Conservation (phyloP, 192 early-diverging fungal genomes). For the Podila minutissima region DNA sequence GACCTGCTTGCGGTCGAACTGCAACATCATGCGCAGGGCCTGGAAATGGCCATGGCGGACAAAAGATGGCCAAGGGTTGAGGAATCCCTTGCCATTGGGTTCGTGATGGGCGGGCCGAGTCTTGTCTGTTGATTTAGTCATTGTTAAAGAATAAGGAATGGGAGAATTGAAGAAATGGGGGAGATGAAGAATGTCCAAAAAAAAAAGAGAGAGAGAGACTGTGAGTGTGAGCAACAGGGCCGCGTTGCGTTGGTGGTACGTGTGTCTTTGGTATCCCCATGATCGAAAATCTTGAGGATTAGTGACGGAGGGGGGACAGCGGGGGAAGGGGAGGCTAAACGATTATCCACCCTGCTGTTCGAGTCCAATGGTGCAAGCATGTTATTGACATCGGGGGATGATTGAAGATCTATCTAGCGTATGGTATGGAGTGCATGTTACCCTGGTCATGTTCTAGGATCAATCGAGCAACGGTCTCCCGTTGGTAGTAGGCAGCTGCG, state of each 20-base stretch:
- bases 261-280: too few relatives aligned
- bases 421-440: background rate
- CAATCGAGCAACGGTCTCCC: background rate
- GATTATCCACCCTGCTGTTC: too few relatives aligned
- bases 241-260: too few relatives aligned
- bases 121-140: background rate
- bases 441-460: background rate
- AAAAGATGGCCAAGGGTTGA: conserved; percentile 74
- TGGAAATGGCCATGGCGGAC: conserved; percentile 21
- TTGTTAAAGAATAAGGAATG: conserved; percentile 4
- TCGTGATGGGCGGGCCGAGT: conserved; percentile 53
- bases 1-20: conserved; percentile 18
- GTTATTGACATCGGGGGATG: background rate
- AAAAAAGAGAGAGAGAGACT: background rate
- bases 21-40: background rate
- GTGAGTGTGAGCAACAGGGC: background rate
- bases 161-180: background rate
- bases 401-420: background rate
- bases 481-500: conserved; percentile 13
- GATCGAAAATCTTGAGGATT: background rate
- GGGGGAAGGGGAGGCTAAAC: too few relatives aligned
- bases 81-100: conserved; percentile 65
- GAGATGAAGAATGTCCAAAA: background rate
- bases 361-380: too few relatives aligned
- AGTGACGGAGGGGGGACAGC: background rate